Conservation (phyloP, 164 flowering plant species). For the Macadamia tetraphylla region DNA sequence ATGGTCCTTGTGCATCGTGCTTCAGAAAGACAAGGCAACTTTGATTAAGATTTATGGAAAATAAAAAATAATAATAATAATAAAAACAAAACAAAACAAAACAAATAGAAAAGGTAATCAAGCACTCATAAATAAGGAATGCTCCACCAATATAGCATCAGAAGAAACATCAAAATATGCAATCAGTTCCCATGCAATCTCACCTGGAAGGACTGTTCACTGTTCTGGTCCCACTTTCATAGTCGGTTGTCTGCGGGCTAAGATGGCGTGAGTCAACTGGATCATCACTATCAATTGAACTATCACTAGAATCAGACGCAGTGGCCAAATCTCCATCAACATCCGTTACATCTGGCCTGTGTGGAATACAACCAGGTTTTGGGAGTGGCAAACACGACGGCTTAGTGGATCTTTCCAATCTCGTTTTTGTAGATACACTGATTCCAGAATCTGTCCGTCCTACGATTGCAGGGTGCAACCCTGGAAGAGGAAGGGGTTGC, state of each 20-base stretch:
- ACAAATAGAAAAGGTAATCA: neutral
- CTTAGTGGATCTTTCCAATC: conserved; percentile 42
- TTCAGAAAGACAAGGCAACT: conserved; percentile 22
- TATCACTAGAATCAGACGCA: conserved; percentile 68
- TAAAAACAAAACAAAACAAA: neutral
- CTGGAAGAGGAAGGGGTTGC: conserved; percentile 90
- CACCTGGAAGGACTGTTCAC: conserved; percentile 75
- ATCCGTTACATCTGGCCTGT: conserved; percentile 43
- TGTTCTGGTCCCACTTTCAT: conserved; percentile 50
- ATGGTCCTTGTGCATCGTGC: conserved; percentile 44
- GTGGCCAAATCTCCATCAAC: conserved; percentile 57
- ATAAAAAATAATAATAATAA: neutral
- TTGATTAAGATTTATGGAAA: conserved; percentile 8
- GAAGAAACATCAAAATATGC: neutral
- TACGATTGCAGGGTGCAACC: conserved; percentile 31
- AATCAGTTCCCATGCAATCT: conserved; percentile 12
- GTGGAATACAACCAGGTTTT: conserved; percentile 41
- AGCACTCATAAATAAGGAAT: neutral
- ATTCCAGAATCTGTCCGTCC: conserved; percentile 60
- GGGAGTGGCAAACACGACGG: conserved; percentile 53
- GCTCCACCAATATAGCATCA: neutral
- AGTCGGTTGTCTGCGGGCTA: conserved; percentile 62
- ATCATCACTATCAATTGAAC: conserved; percentile 77
- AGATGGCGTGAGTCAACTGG: conserved; percentile 51
- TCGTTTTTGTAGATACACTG: conserved; percentile 37